These are phyloP conservation scores for Oryza officinalis DNA, from an alignment of 176 grass and related monocot species.

Conservation along the genomic window DNA sequence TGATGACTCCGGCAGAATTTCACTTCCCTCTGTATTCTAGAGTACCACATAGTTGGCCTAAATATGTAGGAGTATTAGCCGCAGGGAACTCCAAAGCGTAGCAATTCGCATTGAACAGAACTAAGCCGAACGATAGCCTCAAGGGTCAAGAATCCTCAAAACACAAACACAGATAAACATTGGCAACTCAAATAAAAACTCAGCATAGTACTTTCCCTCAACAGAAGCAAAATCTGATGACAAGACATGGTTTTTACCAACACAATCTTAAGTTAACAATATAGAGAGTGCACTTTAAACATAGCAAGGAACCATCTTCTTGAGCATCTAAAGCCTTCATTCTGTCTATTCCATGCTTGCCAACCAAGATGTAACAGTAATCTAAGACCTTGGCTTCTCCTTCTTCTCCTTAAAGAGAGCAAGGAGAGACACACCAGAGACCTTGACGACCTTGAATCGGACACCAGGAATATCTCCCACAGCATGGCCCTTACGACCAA, in stretches of 20 bases:
- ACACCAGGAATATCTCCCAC: slow-evolving; percentile 79
- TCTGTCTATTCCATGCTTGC: slow-evolving; percentile 29
- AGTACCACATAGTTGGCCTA: too few relatives aligned
- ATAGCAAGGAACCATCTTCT: slow-evolving; percentile 43
- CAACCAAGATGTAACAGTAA: not conserved
- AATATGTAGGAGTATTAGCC: too few relatives aligned
- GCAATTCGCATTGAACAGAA: too few relatives aligned
- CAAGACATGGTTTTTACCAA: slow-evolving; percentile 32
- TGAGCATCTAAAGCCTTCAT: slow-evolving; percentile 18
- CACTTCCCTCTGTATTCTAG: too few relatives aligned
- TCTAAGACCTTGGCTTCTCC: slow-evolving; percentile 68
- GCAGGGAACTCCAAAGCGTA: too few relatives aligned
- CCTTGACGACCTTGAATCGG: slow-evolving; percentile 80
- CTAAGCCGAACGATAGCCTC: too few relatives aligned
- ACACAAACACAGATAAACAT: too few relatives aligned
- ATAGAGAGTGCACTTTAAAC: slow-evolving; percentile 36
- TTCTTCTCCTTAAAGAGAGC: slow-evolving; percentile 79
- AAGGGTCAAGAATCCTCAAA: too few relatives aligned
- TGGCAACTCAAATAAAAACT: not conserved
- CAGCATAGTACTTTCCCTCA: too few relatives aligned
- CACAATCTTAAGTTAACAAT: slow-evolving; percentile 39
- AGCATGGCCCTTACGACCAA: slow-evolving; percentile 63
- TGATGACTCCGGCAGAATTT: too few relatives aligned
- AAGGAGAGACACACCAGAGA: slow-evolving; percentile 67
- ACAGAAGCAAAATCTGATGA: slow-evolving; percentile 20